A percentile compares a stretch with the other conserved stretches of the same genome.
Conservation (phyloP, 768 basidiomycete genomes). For the Kwoniella heveanensis region DNA sequence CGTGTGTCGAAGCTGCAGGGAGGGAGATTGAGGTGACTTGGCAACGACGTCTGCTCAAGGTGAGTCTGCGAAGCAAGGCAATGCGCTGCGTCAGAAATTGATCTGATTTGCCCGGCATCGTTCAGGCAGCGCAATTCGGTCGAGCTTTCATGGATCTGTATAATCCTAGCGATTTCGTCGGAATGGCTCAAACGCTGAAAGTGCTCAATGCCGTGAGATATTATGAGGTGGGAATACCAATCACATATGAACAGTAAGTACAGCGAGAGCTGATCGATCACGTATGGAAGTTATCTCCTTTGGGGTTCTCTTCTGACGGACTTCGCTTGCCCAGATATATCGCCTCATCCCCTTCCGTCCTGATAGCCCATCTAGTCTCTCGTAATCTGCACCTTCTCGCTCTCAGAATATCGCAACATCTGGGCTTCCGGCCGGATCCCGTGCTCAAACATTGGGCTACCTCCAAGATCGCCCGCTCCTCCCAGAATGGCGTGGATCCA, state of each 20-base stretch:
- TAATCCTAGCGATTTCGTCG: constrained; percentile 86
- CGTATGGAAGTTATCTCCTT: no score
- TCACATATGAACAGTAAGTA: constrained; percentile 87
- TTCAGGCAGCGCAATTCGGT: constrained; percentile 98
- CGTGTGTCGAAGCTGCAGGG: constrained; percentile 90
- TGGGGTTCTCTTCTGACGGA: no score
- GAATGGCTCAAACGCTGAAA: constrained; percentile 88
- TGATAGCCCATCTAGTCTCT: constrained; percentile 79
- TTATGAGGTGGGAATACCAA: constrained; percentile 88
- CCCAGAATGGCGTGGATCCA: constrained; percentile 61
- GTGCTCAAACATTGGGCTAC: constrained; percentile 96
- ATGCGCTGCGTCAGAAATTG: no score
- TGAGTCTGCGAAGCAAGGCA: constrained; percentile 51
- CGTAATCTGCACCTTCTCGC: constrained; percentile 90
- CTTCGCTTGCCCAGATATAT: no score
- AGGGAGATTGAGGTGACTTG: constrained; percentile 86
- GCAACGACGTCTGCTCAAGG: constrained; percentile 83
- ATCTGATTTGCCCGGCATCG: no score
- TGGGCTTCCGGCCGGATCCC: constrained; percentile 77
- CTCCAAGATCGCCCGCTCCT: constrained; percentile 77
- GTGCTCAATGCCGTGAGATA: constrained; percentile 90
- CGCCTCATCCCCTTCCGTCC: constrained; percentile 74
- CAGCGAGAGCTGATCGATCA: no score
- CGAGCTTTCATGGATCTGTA: constrained; percentile 89
- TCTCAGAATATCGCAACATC: constrained; percentile 80